Conservation (phyloP, 768 basidiomycete genomes). For the Cantharellus cinnabarinus region DNA sequence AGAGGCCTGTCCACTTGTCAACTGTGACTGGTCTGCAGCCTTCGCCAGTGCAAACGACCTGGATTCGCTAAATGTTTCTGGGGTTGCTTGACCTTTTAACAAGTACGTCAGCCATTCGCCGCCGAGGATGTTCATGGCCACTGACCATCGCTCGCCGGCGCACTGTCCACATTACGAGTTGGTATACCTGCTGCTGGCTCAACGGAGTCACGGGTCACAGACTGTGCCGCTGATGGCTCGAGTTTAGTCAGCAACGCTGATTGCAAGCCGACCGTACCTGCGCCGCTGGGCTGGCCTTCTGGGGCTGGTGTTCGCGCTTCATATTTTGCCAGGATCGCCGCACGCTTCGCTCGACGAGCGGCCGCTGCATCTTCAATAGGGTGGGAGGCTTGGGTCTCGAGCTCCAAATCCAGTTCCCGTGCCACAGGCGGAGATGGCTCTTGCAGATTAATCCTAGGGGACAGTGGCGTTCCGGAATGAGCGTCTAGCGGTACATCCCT, state of each 20-base stretch:
- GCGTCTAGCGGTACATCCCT: background rate
- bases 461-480: constrained; percentile 8
- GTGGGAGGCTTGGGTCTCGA: constrained; percentile 25
- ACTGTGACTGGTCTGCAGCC: too few species aligned
- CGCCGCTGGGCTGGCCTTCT: background rate
- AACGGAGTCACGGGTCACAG: too few species aligned
- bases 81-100: too few species aligned
- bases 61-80: too few species aligned
- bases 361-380: constrained; percentile 42
- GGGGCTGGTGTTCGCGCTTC: constrained; percentile 1
- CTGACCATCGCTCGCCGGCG: too few species aligned
- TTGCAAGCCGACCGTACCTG: background rate
- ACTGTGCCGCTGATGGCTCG: too few species aligned
- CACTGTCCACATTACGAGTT: too few species aligned
- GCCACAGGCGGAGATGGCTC: constrained; percentile 2
- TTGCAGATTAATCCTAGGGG: constrained; percentile 6
- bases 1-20: background rate
- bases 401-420: constrained; percentile 29
- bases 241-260: too few species aligned
- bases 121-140: too few species aligned
- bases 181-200: too few species aligned
- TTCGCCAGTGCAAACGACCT: too few species aligned
- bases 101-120: too few species aligned
- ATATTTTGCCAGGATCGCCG: constrained; percentile 67
- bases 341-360: constrained; percentile 46